These are phyloP conservation scores for Asclepias syriaca DNA, from an alignment of 257 asterid genomes.

Conservation along the genomic window DNA sequence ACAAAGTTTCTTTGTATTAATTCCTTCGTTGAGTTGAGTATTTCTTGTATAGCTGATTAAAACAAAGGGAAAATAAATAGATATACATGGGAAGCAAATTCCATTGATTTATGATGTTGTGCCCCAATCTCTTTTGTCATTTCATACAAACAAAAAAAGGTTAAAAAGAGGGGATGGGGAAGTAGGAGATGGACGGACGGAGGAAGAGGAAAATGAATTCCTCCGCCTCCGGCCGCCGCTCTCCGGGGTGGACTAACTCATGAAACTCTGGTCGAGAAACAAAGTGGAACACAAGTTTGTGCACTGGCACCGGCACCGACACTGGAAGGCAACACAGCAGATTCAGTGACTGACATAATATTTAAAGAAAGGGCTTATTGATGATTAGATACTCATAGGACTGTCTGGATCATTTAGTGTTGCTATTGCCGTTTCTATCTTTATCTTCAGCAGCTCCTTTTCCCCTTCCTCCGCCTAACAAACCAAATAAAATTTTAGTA, in stretches of 20 bases:
- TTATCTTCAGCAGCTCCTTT: conserved; percentile 36
- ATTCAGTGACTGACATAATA: too few species aligned
- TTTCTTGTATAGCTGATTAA: too few species aligned
- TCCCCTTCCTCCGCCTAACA: conserved; percentile 69
- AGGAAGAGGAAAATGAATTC: not conserved
- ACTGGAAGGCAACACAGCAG: too few species aligned
- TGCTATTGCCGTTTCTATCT: conserved; percentile 64
- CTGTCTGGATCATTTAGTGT: conserved; percentile 57
- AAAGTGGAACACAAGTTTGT: too few species aligned
- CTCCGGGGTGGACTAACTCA: too few species aligned
- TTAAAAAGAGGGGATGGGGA: not conserved
- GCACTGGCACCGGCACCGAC: too few species aligned
- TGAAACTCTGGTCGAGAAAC: too few species aligned
- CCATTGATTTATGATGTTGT: not conserved
- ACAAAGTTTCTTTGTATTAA: too few species aligned
- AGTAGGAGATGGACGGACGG: not conserved
- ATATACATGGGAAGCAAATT: not conserved
- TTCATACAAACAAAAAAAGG: not conserved
- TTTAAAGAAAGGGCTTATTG: too few species aligned
- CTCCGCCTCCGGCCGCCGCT: too few species aligned
- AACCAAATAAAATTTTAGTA: not conserved
- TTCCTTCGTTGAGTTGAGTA: too few species aligned
- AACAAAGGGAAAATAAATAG: not conserved
- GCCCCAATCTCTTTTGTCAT: not conserved
- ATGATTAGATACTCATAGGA: conserved; percentile 38